A percentile compares a stretch with the other conserved stretches of the same genome.
phyloP scores from a whole-genome alignment of 192 early-diverging fungal genomes.

The Podochytrium sp. region DNA sequence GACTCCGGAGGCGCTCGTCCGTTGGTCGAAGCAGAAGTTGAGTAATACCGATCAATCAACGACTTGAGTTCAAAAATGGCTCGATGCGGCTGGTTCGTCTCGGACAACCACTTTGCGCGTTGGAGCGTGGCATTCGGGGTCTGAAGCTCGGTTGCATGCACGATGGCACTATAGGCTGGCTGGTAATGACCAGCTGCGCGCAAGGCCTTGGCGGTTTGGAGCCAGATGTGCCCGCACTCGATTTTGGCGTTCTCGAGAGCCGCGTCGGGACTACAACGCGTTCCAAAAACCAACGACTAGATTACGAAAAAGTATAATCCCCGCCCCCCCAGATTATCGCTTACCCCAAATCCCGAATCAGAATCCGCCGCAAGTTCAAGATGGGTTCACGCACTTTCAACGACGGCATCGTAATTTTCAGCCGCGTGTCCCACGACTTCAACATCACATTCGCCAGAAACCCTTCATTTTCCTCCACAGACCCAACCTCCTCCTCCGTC shows the following conservation, averaged over 20 bases:
- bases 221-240: constrained; percentile 63
- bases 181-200: constrained; percentile 62
- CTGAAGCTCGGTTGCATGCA: constrained; percentile 55
- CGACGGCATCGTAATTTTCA: constrained; percentile 56
- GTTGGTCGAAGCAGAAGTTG: neutral
- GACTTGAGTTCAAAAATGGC: constrained; percentile 52
- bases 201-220: constrained; percentile 62
- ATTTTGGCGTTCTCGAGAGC: neutral
- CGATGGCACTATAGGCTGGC: constrained; percentile 61
- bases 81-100: constrained; percentile 52
- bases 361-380: constrained; percentile 57
- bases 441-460: neutral
- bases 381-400: constrained; percentile 66
- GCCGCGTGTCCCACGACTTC: constrained; percentile 51
- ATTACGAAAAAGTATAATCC: neutral
- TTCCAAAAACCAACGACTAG: neutral
- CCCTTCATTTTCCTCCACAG: neutral
- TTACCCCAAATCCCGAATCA: constrained; percentile 44
- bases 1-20: too few species aligned
- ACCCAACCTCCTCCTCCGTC: neutral
- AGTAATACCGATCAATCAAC: neutral
- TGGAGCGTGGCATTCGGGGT: constrained; percentile 51
- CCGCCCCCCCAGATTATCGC: too few species aligned
- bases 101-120: constrained; percentile 63
- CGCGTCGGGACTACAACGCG: neutral